Percentiles rank a stretch among this genome's conserved stretches.
phyloP scores from a whole-genome alignment of 2,329 filamentous ascomycete genomes.

The Penicillium sp. region DNA sequence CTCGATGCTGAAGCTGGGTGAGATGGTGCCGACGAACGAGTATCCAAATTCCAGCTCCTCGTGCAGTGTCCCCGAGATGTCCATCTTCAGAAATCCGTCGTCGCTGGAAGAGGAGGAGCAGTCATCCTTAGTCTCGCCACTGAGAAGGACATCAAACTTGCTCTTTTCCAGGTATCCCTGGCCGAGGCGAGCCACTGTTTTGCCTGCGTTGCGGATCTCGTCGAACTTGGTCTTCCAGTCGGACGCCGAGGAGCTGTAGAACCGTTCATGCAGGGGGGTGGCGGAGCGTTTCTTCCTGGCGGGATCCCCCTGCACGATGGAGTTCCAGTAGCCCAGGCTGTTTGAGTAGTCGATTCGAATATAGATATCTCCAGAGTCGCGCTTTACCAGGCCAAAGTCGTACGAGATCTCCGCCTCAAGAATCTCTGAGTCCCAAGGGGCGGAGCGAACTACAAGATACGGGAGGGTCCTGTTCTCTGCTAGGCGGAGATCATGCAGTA shows the following conservation, averaged over 20 bases:
- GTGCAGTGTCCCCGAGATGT: no score
- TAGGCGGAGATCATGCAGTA: neutral
- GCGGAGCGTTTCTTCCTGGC: constrained; percentile 1
- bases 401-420: constrained; percentile 4
- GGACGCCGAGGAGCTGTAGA: neutral
- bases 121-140: constrained; percentile 2
- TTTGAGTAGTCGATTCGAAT: constrained; percentile 14
- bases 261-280: neutral
- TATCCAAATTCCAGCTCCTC: no score
- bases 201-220: no score
- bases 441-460: neutral
- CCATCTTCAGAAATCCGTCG: constrained; percentile 4
- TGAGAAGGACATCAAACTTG: constrained; percentile 4
- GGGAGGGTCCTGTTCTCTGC: neutral
- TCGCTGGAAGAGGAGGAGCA: constrained; percentile 10
- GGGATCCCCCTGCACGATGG: constrained; percentile 6
- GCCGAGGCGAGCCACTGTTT: no score
- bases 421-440: neutral
- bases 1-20: no score
- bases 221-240: no score
- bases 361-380: constrained; percentile 3
- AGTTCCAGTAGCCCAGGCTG: constrained; percentile 3
- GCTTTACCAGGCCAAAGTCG: constrained; percentile 7
- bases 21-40: no score
- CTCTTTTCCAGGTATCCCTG: neutral